phyloP scores from a whole-genome alignment of 257 asterid genomes.

The Haberlea rhodopensis region DNA sequence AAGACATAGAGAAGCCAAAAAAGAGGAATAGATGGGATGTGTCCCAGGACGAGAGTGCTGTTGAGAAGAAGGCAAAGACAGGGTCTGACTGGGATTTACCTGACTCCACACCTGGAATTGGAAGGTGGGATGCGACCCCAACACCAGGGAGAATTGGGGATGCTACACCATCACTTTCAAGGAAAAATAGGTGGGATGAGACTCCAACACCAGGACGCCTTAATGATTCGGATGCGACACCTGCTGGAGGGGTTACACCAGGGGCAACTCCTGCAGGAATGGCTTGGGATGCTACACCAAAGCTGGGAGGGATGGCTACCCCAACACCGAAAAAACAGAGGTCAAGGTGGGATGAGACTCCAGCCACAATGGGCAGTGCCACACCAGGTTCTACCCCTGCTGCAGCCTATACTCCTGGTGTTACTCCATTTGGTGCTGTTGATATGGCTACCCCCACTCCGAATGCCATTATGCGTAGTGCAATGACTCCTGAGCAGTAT shows the following conservation, averaged over 20 bases:
- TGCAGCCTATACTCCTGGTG: conserved; percentile 81
- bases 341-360: conserved; percentile 98
- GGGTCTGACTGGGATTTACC: conserved; percentile 94
- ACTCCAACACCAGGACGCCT: conserved; percentile 87
- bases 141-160: conserved; percentile 92
- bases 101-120: conserved; percentile 82
- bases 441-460: conserved; percentile 88
- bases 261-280: conserved; percentile 59
- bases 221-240: conserved; percentile 60
- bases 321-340: conserved; percentile 95
- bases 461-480: conserved; percentile 66
- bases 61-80: conserved; percentile 56
- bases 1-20: conserved; percentile 70
- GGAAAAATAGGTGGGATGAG: conserved; percentile 92
- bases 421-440: conserved; percentile 53
- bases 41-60: conserved; percentile 66
- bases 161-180: conserved; percentile 73
- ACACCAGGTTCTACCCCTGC: conserved; percentile 92
- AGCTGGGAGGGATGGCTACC: conserved; percentile 50
- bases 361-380: conserved; percentile 92
- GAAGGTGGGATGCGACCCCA: conserved; percentile 98
- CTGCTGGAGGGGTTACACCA: conserved; percentile 47
- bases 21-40: conserved; percentile 96
- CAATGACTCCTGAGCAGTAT: conserved; percentile 88
- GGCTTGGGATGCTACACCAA: conserved; percentile 60